These are phyloP conservation scores for Amanita rimosa DNA, from an alignment of 768 basidiomycete species.

Conservation along the genomic window DNA sequence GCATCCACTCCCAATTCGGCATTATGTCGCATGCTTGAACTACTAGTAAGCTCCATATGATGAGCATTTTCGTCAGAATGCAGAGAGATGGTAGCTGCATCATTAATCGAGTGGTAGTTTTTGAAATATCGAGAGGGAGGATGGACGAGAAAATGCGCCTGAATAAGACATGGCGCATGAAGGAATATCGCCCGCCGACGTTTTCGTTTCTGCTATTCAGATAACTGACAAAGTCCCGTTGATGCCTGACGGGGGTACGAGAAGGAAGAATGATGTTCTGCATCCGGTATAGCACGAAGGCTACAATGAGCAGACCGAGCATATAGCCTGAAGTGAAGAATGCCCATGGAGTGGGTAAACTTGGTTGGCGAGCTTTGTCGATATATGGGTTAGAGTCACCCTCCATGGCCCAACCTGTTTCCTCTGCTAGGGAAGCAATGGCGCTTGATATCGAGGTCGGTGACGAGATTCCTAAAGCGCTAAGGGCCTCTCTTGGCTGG, in stretches of 20 bases:
- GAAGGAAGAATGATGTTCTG: constrained; percentile 71
- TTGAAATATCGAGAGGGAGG: constrained; percentile 57
- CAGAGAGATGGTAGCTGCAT: constrained; percentile 58
- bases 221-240: not conserved
- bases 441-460: not conserved
- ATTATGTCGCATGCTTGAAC: constrained; percentile 41
- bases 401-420: not conserved
- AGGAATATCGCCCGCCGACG: constrained; percentile 11
- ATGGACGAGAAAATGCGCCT: constrained; percentile 24
- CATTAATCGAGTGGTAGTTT: constrained; percentile 43
- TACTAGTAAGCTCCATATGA: constrained; percentile 47
- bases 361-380: constrained; percentile 5
- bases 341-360: constrained; percentile 52
- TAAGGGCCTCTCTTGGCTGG: not conserved
- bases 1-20: constrained; percentile 13
- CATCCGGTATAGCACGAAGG: constrained; percentile 60
- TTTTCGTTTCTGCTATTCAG: not conserved
- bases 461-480: not conserved
- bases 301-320: constrained; percentile 54
- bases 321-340: constrained; percentile 72
- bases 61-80: constrained; percentile 41
- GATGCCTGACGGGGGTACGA: constrained; percentile 18
- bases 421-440: constrained; percentile 1
- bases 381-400: not conserved
- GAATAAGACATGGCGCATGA: constrained; percentile 12